Evolutionary conservation across 768 basidiomycete genomes (phyloP).

Genomic region (Clitopilus hobsonii): DNA sequence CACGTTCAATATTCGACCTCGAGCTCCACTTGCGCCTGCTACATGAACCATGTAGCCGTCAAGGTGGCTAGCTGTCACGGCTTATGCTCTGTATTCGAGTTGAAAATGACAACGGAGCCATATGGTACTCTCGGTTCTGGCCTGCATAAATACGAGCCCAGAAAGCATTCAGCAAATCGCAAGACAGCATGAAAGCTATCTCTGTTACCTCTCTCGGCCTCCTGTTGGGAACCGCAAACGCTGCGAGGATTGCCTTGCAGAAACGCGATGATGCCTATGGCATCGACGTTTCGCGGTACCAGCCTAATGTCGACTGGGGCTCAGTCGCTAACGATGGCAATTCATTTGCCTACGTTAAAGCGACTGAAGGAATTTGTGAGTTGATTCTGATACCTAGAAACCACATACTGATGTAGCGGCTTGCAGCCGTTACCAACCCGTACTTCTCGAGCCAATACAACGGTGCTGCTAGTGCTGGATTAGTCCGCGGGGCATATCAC

Average conservation of each 20-base stretch:
- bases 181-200: neutral
- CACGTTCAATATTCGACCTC: neutral
- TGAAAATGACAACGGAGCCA: too few relatives aligned
- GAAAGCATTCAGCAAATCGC: neutral
- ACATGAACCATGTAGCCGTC: too few relatives aligned
- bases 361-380: conserved; percentile 8
- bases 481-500: conserved; percentile 42
- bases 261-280: conserved; percentile 4
- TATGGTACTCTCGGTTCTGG: too few relatives aligned
- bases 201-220: neutral
- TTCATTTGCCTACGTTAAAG: conserved; percentile 5
- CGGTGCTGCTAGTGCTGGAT: conserved; percentile 46
- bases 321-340: conserved; percentile 2
- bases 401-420: neutral
- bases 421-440: conserved; percentile 29
- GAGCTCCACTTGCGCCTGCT: too few relatives aligned
- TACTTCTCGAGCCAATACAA: conserved; percentile 43
- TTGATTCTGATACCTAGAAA: neutral
- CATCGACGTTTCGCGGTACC: conserved; percentile 7
- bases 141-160: neutral
- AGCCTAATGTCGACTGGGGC: conserved; percentile 9
- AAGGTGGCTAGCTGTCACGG: too few relatives aligned
- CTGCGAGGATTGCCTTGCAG: conserved; percentile 34
- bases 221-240: neutral
- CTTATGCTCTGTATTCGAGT: too few relatives aligned